Percentiles rank a stretch among this genome's conserved stretches.
Conservation (phyloP, 345 rosid genomes). For the Angophora floribunda region DNA sequence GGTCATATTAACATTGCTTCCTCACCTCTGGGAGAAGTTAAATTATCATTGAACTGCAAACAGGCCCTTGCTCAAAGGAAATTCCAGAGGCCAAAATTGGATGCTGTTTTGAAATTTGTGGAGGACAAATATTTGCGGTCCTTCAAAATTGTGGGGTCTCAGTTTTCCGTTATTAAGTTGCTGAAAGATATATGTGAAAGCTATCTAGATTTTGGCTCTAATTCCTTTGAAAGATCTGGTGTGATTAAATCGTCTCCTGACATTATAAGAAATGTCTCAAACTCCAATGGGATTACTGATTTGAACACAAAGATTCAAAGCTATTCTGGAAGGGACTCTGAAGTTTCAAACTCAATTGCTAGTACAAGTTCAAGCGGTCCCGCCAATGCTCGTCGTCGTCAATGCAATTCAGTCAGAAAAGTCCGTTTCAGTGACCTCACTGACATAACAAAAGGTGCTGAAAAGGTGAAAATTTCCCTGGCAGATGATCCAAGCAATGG, state of each 20-base stretch:
- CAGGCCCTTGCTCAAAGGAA: too few species aligned
- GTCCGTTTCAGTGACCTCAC: neutral
- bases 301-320: neutral
- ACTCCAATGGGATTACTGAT: neutral
- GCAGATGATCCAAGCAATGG: conserved; percentile 39
- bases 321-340: neutral
- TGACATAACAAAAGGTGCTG: conserved; percentile 55
- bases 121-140: too few species aligned
- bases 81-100: too few species aligned
- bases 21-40: too few species aligned
- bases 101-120: too few species aligned
- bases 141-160: too few species aligned
- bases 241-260: neutral
- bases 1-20: too few species aligned
- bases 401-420: conserved; percentile 5
- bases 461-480: conserved; percentile 53
- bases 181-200: too few species aligned
- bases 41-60: too few species aligned
- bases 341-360: conserved; percentile 9
- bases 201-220: too few species aligned
- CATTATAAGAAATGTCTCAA: neutral
- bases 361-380: conserved; percentile 2
- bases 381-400: neutral
- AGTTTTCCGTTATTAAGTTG: too few species aligned
- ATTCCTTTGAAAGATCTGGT: too few species aligned